phyloP scores from a whole-genome alignment of 257 asterid species.

The Fraxinus cuspidata region DNA sequence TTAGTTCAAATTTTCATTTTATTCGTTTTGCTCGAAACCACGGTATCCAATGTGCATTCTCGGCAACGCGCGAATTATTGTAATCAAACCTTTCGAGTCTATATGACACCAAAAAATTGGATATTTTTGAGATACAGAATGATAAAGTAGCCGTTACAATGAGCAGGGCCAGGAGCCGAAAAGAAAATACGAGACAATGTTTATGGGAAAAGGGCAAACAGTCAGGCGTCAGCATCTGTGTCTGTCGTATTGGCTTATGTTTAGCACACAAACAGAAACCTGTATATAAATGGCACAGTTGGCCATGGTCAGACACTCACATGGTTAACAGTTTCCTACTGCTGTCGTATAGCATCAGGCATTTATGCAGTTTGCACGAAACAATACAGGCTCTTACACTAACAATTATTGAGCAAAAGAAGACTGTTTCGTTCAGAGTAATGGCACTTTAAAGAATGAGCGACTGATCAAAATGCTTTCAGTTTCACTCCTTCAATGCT shows the following conservation, averaged over 20 bases:
- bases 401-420: background rate
- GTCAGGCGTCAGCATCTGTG: conserved; percentile 1
- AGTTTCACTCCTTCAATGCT: background rate
- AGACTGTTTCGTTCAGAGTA: background rate
- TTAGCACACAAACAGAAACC: conserved; percentile 10
- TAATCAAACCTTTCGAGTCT: too few relatives aligned
- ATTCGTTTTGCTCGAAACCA: background rate
- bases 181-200: conserved; percentile 14
- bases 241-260: background rate
- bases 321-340: conserved; percentile 21
- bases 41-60: too few relatives aligned
- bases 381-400: conserved; percentile 6
- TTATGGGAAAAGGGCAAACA: conserved; percentile 34
- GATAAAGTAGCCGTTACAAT: conserved; percentile 66
- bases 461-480: conserved; percentile 3
- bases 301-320: conserved; percentile 12
- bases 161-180: conserved; percentile 28
- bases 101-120: too few relatives aligned
- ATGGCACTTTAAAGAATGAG: conserved; percentile 4
- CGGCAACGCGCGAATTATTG: too few relatives aligned
- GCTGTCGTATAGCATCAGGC: conserved; percentile 15
- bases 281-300: background rate
- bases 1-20: conserved; percentile 10
- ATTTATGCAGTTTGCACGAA: conserved; percentile 21
- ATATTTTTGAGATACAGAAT: background rate